A percentile compares a stretch with the other conserved stretches of the same genome.
Conservation (phyloP, 169 alveolate species). For the Amoebophrya sp. region DNA sequence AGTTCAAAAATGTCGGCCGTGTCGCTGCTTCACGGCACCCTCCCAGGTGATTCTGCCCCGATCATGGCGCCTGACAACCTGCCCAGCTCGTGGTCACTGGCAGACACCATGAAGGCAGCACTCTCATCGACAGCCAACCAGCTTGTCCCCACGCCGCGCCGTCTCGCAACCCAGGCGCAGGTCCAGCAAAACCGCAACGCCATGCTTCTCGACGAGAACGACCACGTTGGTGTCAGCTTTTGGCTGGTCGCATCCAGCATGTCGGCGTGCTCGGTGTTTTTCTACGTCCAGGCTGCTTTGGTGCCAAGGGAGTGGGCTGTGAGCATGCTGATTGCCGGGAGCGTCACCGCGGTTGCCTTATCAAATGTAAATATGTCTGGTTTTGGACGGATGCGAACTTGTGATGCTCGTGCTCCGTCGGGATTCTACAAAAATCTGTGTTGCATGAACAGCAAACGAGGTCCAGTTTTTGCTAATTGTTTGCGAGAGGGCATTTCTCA, state of each 20-base stretch:
- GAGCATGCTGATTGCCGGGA: not conserved
- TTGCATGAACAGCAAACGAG: no score
- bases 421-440: no score
- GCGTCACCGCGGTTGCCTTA: not conserved
- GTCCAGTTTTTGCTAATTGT: no score
- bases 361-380: no score
- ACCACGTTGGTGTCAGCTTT: not conserved
- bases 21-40: not conserved
- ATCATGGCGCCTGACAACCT: not conserved
- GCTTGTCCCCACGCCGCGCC: not conserved
- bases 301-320: not conserved
- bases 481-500: no score
- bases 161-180: not conserved
- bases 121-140: not conserved
- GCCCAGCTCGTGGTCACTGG: not conserved
- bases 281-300: not conserved
- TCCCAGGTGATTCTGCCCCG: not conserved
- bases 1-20: not conserved
- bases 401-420: no score
- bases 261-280: not conserved
- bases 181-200: not conserved
- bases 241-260: not conserved
- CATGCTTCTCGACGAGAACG: not conserved
- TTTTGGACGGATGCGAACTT: no score
- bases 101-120: not conserved